phyloP scores from a whole-genome alignment of 169 alveolate species.

The Plasmodium cynomolgi region DNA sequence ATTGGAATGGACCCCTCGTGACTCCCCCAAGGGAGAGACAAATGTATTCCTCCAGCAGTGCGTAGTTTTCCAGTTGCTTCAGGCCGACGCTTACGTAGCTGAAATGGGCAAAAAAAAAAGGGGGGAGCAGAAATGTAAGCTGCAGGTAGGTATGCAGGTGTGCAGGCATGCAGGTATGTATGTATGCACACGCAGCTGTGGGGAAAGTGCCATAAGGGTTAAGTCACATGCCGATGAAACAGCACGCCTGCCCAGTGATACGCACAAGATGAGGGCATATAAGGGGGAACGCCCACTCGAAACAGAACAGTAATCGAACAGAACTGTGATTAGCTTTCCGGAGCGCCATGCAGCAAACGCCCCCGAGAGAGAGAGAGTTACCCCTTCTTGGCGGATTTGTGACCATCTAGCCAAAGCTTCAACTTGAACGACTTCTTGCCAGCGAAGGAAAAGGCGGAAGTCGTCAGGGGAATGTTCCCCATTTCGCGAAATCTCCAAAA shows the following conservation, averaged over 20 bases:
- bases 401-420: conserved; percentile 76
- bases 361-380: neutral
- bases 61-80: conserved; percentile 60
- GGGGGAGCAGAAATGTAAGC: neutral
- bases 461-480: conserved; percentile 73
- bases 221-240: neutral
- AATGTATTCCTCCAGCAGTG: conserved; percentile 59
- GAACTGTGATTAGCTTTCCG: neutral
- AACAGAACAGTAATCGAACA: neutral
- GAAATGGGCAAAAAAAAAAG: neutral
- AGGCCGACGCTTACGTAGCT: conserved; percentile 71
- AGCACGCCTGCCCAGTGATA: neutral
- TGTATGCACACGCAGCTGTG: neutral
- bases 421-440: conserved; percentile 74
- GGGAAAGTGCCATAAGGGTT: neutral
- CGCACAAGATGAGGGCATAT: neutral
- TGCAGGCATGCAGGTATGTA: too few relatives aligned
- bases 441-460: conserved; percentile 73
- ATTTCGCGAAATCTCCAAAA: conserved; percentile 76
- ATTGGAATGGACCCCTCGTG: conserved; percentile 57
- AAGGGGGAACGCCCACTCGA: neutral
- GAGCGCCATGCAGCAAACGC: neutral
- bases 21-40: conserved; percentile 66
- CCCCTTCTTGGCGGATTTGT: conserved; percentile 74
- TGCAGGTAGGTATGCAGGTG: neutral